phyloP scores from a whole-genome alignment of 768 basidiomycete genomes.

The Tylopilus sp. region DNA sequence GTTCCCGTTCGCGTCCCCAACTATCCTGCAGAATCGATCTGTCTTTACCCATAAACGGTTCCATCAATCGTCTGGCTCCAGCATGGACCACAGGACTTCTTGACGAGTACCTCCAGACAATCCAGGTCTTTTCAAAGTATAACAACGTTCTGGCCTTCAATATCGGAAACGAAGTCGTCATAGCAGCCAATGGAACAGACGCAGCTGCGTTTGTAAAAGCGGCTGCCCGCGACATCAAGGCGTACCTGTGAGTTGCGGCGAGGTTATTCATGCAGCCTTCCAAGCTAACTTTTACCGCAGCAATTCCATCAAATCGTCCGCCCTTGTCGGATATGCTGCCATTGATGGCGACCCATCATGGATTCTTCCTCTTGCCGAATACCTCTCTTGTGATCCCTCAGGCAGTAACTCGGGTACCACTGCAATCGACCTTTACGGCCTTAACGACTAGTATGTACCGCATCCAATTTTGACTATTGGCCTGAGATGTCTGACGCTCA shows the following conservation, averaged over 20 bases:
- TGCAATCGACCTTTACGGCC: constrained; percentile 80
- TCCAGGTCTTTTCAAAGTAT: constrained; percentile 78
- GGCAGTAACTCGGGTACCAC: constrained; percentile 50
- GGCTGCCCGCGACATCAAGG: constrained; percentile 82
- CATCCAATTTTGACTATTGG: not conserved
- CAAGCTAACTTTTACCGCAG: constrained; percentile 31
- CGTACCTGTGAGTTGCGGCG: constrained; percentile 63
- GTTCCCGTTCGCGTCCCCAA: constrained; percentile 7
- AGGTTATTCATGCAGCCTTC: not conserved
- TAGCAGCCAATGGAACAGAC: constrained; percentile 48
- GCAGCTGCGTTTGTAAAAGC: constrained; percentile 84
- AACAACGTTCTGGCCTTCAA: constrained; percentile 89
- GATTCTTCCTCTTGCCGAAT: constrained; percentile 68
- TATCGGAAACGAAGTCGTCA: constrained; percentile 82
- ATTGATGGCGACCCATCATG: constrained; percentile 70
- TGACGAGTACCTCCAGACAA: constrained; percentile 73
- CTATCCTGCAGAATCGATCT: constrained; percentile 68
- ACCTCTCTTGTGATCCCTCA: constrained; percentile 70
- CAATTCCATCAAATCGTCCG: constrained; percentile 57
- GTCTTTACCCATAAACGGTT: constrained; percentile 80
- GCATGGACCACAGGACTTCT: constrained; percentile 81
- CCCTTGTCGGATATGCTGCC: constrained; percentile 81
- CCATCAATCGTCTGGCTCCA: constrained; percentile 69
- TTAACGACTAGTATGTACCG: constrained; percentile 76
- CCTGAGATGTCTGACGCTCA: constrained; percentile 1